Conservation (phyloP, 179 eudicot species). For the Vitellaria paradoxa region DNA sequence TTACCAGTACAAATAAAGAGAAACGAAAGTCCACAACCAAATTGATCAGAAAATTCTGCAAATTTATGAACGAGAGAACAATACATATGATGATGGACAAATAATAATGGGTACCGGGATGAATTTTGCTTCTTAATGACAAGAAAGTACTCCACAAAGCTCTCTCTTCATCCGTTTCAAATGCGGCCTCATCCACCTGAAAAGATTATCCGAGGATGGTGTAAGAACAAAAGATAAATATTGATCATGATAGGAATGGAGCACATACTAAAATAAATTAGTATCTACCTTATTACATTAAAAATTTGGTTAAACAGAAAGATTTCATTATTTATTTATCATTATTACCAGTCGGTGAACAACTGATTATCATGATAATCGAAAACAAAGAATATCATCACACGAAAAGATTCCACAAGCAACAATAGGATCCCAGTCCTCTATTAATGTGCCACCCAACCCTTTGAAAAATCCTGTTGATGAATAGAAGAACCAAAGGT, state of each 20-base stretch:
- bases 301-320: neutral
- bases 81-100: neutral
- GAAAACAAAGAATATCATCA: neutral
- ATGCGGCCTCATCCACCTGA: conserved; percentile 78
- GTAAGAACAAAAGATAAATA: conserved; percentile 1
- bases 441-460: no score
- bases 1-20: neutral
- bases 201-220: conserved; percentile 1
- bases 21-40: neutral
- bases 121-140: conserved; percentile 57
- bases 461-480: no score
- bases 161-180: conserved; percentile 77
- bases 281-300: neutral
- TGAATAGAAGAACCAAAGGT: no score
- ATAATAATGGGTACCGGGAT: conserved; percentile 47
- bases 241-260: neutral
- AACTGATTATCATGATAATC: neutral
- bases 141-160: conserved; percentile 84
- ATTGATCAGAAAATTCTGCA: neutral
- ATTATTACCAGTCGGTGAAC: neutral
- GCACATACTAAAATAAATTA: neutral
- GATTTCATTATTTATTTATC: neutral
- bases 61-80: neutral
- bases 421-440: no score
- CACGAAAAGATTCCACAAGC: neutral